Base-by-base conservation (phyloP, 805 yeast species). In the Peterozyma toletana region DNA sequence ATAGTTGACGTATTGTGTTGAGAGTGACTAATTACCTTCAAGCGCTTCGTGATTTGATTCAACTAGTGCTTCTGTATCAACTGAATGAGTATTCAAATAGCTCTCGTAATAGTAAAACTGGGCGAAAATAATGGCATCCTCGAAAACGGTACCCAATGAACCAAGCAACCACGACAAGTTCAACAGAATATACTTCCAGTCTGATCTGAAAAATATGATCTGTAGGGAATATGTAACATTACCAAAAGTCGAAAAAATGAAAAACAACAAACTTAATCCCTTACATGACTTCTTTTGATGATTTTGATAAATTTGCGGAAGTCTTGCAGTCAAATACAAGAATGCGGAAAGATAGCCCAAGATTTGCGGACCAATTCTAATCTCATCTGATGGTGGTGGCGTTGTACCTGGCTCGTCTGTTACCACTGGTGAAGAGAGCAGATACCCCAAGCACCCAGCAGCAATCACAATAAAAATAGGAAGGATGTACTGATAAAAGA, bases 251-350 rank as follows among this genome's bases (percentile, higher is more conserved):
- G 90, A 82, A 50, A 84, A 78, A 50, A 85, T 61, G 64, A 85
- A 84, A 62, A 85, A 86, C 42, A 87, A 74, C 49, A 91, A 75
- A 44, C 96, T 83, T 53, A 93, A 81, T 1, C 98, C 98, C 45
- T 78, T 74, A 44, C 89, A 89, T 4, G 96, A 84, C 54, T 81
- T 78, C 50, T 96, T 76, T 39, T 68, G 68, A 59, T 80, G 77
- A 63, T 91, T 91, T 57, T 86, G 95, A 45, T 75, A 65, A 43
- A 91, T 84, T 62, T 91, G 99, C 0, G 99, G 99, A 33, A 62
- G 41, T 50, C 88, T 66, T 2, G 93, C 93, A 9, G 85, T 77
- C 50, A 85, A 68, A 58, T 85, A 85, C 45, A 85, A 63, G 2
- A 67, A 48, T 1, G 95, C 91, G 3, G 87, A 79, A 5, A 77